Evolutionary conservation across 345 rosid species (phyloP).

Genomic region (Physaria fendleri): DNA sequence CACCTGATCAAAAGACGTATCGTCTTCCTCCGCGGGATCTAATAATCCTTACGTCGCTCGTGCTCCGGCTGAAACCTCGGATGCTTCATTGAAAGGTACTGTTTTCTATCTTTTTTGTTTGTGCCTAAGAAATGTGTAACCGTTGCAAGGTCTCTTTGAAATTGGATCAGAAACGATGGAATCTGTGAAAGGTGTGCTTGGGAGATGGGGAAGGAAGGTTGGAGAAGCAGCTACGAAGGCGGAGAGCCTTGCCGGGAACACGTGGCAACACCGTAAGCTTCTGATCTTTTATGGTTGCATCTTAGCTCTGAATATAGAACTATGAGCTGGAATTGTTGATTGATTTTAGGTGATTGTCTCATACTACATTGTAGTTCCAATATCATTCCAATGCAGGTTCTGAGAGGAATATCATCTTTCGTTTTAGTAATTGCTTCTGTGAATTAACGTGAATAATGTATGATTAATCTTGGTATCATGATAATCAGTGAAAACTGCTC

Average conservation of each 20-base stretch:
- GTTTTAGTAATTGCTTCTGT: no score
- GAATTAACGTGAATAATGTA: no score
- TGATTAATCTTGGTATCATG: neutral
- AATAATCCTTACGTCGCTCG: constrained; percentile 47
- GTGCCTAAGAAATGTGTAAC: neutral
- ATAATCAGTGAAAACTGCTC: constrained; percentile 55
- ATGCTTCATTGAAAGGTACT: constrained; percentile 45
- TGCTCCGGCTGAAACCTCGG: constrained; percentile 31
- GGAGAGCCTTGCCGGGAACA: constrained; percentile 54
- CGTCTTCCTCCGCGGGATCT: constrained; percentile 26
- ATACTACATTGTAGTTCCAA: neutral
- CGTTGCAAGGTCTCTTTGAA: constrained; percentile 4
- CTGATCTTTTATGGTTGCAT: neutral
- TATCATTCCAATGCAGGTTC: no score
- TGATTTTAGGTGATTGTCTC: neutral
- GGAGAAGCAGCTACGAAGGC: no score
- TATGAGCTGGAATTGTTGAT: neutral
- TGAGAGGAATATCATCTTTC: neutral
- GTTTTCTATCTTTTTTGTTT: neutral
- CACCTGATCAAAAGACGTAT: constrained; percentile 13
- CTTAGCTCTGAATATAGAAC: neutral
- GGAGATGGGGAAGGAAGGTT: no score
- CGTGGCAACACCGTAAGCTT: constrained; percentile 35
- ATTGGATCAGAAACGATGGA: no score
- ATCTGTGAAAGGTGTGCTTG: no score